Evolutionary conservation across 179 eudicot species (phyloP).

Genomic region (Carnegiea gigantea): DNA sequence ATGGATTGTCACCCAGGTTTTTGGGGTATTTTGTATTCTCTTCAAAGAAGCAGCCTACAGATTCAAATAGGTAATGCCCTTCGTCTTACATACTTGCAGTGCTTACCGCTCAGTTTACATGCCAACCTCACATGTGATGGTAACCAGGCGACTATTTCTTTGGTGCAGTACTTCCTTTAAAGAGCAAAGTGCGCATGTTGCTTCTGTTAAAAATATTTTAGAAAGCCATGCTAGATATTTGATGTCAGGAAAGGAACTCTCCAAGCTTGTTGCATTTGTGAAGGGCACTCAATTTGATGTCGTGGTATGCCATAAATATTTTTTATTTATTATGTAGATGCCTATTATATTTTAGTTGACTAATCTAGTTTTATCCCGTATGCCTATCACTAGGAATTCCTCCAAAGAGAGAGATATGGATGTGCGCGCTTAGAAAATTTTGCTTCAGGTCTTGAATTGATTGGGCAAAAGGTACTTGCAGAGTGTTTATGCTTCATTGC

Average conservation of each 20-base stretch:
- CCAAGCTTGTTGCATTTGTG: slow-evolving; percentile 96
- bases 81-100: not conserved
- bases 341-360: not conserved
- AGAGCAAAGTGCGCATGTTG: slow-evolving; percentile 83
- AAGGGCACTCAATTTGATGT: slow-evolving; percentile 97
- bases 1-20: slow-evolving; percentile 75
- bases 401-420: slow-evolving; percentile 88
- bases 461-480: slow-evolving; percentile 79
- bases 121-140: not conserved
- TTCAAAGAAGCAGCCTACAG: slow-evolving; percentile 64
- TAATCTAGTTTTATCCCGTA: slow-evolving; percentile 2
- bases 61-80: slow-evolving; percentile 57
- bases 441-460: slow-evolving; percentile 93
- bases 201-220: slow-evolving; percentile 86
- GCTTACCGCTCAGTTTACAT: not conserved
- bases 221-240: slow-evolving; percentile 96
- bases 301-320: slow-evolving; percentile 48
- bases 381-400: slow-evolving; percentile 64
- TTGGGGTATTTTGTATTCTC: slow-evolving; percentile 78
- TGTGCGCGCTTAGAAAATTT: slow-evolving; percentile 94
- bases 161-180: slow-evolving; percentile 60
- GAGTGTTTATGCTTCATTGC: slow-evolving; percentile 14
- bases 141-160: slow-evolving; percentile 14
- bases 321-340: not conserved
- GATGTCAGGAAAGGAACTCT: slow-evolving; percentile 95